A percentile compares a stretch with the other conserved stretches of the same genome.
phyloP scores from a whole-genome alignment of 1,284 basidiomycete genomes.

The Pyrrhoderma lamaoense region DNA sequence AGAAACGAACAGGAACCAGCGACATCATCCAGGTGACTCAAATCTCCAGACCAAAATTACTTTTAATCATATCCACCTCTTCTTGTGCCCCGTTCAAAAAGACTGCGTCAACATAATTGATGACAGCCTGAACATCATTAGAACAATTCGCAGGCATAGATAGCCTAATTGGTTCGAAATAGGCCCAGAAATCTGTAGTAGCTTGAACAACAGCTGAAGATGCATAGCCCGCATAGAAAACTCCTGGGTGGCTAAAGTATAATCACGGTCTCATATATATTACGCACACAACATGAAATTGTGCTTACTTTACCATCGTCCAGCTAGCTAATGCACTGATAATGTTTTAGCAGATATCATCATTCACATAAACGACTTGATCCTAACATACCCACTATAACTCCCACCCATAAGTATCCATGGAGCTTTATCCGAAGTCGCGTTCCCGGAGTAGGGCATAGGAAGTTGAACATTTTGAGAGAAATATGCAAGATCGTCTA shows the following conservation, averaged over 20 bases:
- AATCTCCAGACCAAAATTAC: conserved; percentile 48
- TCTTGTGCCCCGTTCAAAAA: conserved; percentile 37
- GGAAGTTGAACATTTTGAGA: conserved; percentile 56
- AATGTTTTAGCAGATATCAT: neutral
- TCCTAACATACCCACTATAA: conserved; percentile 41
- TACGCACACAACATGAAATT: neutral
- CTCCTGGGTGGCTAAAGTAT: conserved; percentile 45
- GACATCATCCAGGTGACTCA: conserved; percentile 59
- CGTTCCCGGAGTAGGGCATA: conserved; percentile 52
- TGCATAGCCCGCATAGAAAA: conserved; percentile 62
- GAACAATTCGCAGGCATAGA: conserved; percentile 70
- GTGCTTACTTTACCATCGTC: conserved; percentile 59
- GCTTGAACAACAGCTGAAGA: conserved; percentile 71
- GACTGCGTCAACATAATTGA: conserved; percentile 51
- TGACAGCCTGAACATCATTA: conserved; percentile 58
- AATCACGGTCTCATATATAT: neutral
- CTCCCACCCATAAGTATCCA: conserved; percentile 67
- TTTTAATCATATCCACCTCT: conserved; percentile 46
- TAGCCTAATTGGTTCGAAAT: conserved; percentile 61
- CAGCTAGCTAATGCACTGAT: conserved; percentile 51
- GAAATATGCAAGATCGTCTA: conserved; percentile 66
- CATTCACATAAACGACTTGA: neutral
- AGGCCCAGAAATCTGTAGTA: conserved; percentile 63
- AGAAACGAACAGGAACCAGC: conserved; percentile 43
- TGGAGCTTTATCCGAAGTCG: conserved; percentile 50